Conservation (phyloP, 352 stramenopile genomes). For the Globisporangium spiculum region DNA sequence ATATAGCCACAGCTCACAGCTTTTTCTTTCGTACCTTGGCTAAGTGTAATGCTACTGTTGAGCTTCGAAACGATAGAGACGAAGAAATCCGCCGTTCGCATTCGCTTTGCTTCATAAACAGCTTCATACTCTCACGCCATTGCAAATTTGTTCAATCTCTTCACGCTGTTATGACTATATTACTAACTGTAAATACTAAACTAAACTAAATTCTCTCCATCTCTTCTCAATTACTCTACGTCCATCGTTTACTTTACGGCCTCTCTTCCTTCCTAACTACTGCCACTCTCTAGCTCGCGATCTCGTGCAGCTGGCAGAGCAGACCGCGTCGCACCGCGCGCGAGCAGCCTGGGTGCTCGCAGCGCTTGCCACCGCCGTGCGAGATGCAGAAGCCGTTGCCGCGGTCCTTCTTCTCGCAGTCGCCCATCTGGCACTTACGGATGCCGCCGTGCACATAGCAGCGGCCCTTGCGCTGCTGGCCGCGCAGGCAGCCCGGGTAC, state of each 20-base stretch:
- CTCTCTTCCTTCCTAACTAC: not conserved
- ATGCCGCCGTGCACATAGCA: conserved; percentile 86
- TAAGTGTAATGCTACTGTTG: not conserved
- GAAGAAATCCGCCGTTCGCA: not conserved
- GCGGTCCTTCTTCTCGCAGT: conserved; percentile 85
- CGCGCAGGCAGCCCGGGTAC: conserved; percentile 61
- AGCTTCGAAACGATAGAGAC: not conserved
- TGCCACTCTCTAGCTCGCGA: not conserved
- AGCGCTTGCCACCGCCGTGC: conserved; percentile 38
- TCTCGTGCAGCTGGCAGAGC: conserved; percentile 30
- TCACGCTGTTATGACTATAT: not conserved
- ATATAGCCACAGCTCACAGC: not conserved
- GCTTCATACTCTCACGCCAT: not conserved
- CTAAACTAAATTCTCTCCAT: not conserved
- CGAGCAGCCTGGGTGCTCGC: conserved; percentile 22
- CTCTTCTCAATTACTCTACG: not conserved
- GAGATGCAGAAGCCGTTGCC: conserved; percentile 60
- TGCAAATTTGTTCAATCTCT: not conserved
- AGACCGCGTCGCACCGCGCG: conserved; percentile 29
- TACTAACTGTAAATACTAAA: not conserved
- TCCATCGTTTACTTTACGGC: not conserved
- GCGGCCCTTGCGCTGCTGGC: conserved; percentile 77
- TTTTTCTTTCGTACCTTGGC: not conserved
- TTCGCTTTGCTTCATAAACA: not conserved
- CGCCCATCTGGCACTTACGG: conserved; percentile 67